Evolutionary conservation across 1,284 basidiomycete species (phyloP), one percentile per base, ranked within the genome.

Genomic region (Apiotrichum veenhuisii): DNA sequence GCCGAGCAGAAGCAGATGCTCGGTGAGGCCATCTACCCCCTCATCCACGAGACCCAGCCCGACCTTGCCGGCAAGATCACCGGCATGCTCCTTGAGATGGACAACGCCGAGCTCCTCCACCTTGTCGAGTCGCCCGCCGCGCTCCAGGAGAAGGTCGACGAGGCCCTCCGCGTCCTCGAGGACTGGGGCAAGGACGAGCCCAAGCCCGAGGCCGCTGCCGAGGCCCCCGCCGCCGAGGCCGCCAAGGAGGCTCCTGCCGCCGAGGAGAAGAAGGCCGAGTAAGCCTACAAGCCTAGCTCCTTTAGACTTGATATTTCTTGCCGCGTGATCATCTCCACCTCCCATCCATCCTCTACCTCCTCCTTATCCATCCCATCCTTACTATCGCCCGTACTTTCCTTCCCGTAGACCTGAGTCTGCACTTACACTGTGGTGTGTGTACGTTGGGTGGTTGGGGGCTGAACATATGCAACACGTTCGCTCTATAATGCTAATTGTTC

Each of bases 1-100:
- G 84, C 87, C 81, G 91, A 95, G 78, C 92, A 95, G 83, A 97
- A 96, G 83, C 93, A 96, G 79, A 90, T 93, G 87, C 82, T 96
- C 55, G 92, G 92, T 69, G 92, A 96, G 79, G 84, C 88, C 54
- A 86, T 95, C 67, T 95, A 94, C 80, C 87, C 94, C 82, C 86
- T 85, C 74, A 93, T 95, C 66, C 84, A 82, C 58, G 72, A 80
- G 87, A 89, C 75, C 47, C 78, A 82, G 68, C 89, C 91, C 56
- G 91, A 94, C 41, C 82, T 95, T 70, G 91, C 94, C 60, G 93
- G 93, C 64, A 96, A 97, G 83, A 96, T 97, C 76, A 97, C 93
- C 55, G 93, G 90, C 59, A 95, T 96, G 92, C 81, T 96, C 68
- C 84, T 95, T 64, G 93, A 97, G 84, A 96, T 97, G 91, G 92